A percentile compares a stretch with the other conserved stretches of the same genome.
Conservation (phyloP, 2,329 filamentous ascomycete species). For the Coniochaeta sp. region DNA sequence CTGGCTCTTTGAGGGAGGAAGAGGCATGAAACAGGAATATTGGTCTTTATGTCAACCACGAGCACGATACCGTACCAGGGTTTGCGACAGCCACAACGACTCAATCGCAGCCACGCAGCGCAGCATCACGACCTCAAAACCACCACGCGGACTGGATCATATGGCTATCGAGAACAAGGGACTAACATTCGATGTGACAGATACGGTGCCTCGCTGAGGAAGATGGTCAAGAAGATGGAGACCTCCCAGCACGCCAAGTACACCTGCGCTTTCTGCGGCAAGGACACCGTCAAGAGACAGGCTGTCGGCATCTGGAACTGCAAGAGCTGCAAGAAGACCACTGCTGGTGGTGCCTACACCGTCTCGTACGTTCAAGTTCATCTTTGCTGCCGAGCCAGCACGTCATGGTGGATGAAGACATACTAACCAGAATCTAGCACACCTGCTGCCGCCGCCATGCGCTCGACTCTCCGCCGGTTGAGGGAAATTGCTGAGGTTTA, state of each 20-base stretch:
- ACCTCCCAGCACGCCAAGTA: slow-evolving; percentile 97
- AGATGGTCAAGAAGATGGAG: slow-evolving; percentile 99
- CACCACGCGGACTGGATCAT: background rate
- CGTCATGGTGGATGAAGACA: background rate
- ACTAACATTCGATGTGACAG: slow-evolving; percentile 32
- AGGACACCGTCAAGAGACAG: slow-evolving; percentile 86
- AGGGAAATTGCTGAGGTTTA: slow-evolving; percentile 94
- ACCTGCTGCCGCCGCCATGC: slow-evolving; percentile 85
- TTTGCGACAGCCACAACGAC: background rate
- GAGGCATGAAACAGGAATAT: background rate
- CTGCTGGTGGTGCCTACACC: slow-evolving; percentile 89
- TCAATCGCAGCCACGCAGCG: background rate
- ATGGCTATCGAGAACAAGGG: background rate
- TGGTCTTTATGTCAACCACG: background rate
- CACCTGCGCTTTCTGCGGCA: slow-evolving; percentile 97
- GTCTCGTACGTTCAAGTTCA: slow-evolving; percentile 70
- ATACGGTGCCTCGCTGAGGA: slow-evolving; percentile 98
- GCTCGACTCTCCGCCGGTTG: slow-evolving; percentile 94
- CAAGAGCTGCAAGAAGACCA: slow-evolving; percentile 88
- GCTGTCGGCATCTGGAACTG: slow-evolving; percentile 75
- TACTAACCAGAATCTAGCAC: slow-evolving; percentile 48
- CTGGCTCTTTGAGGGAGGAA: background rate
- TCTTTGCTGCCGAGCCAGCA: background rate
- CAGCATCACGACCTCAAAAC: background rate
- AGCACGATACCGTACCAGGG: background rate